Evolutionary conservation across 352 stramenopile genomes (phyloP).

Genomic region (Globisporangium recalcitrans): DNA sequence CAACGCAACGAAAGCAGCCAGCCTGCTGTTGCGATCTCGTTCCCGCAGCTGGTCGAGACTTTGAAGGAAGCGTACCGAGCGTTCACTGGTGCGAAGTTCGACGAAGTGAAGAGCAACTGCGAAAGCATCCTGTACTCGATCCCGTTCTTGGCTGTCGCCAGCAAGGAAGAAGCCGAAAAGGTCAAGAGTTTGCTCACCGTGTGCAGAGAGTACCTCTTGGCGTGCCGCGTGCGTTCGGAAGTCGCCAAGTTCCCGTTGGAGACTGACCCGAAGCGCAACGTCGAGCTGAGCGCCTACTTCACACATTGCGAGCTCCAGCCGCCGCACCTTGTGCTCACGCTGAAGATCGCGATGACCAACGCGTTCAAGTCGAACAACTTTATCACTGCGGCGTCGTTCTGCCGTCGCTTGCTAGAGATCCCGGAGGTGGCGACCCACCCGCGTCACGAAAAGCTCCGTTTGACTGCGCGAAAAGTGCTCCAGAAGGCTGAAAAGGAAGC

Average conservation of each 20-base stretch:
- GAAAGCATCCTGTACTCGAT: constrained; percentile 92
- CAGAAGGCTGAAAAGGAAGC: constrained; percentile 98
- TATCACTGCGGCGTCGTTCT: constrained; percentile 98
- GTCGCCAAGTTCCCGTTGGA: constrained; percentile 67
- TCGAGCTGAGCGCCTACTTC: constrained; percentile 98
- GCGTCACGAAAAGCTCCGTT: constrained; percentile 91
- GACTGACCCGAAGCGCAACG: constrained; percentile 84
- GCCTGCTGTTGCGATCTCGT: constrained; percentile 86
- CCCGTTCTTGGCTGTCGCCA: constrained; percentile 93
- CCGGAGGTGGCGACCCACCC: constrained; percentile 90
- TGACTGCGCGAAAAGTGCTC: constrained; percentile 96
- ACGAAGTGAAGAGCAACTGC: constrained; percentile 93
- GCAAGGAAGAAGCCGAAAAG: constrained; percentile 89
- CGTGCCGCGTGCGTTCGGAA: constrained; percentile 93
- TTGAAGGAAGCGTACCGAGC: constrained; percentile 94
- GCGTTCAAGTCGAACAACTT: constrained; percentile 99
- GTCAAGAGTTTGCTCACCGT: constrained; percentile 95
- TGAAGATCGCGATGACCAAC: constrained; percentile 99
- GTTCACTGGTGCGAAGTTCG: constrained; percentile 98
- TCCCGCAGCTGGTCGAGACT: constrained; percentile 88
- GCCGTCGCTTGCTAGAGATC: constrained; percentile 97
- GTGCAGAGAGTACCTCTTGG: constrained; percentile 97
- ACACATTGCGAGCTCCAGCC: constrained; percentile 99
- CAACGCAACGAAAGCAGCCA: constrained; percentile 86
- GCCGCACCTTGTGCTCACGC: constrained; percentile 95